Evolutionary conservation across 2,329 filamentous ascomycete genomes (phyloP).

Genomic region (Cryphonectria parasitica): DNA sequence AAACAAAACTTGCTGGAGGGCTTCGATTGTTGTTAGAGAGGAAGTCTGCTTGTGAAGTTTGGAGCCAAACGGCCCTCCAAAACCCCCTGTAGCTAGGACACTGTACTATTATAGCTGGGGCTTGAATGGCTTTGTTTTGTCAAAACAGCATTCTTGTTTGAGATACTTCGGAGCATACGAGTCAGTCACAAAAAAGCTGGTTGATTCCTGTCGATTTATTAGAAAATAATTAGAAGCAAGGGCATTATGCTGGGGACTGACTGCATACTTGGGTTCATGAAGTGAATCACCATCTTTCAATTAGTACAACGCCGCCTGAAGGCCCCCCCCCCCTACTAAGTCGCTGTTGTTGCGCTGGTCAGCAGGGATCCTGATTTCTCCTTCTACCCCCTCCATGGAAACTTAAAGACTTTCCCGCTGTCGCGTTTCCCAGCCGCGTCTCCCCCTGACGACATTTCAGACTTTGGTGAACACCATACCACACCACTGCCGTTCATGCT

Average conservation of each 20-base stretch:
- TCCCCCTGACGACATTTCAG: neutral
- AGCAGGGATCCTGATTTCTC: neutral
- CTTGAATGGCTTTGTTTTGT: too few species aligned
- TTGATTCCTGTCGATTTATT: neutral
- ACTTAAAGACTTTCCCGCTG: neutral
- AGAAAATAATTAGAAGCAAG: neutral
- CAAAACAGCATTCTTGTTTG: neutral
- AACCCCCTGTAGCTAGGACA: too few species aligned
- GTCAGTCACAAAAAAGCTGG: neutral
- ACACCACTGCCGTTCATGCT: neutral
- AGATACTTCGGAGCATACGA: neutral
- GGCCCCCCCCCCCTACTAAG: neutral
- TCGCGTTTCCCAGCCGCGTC: constrained; percentile 5
- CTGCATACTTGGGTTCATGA: neutral
- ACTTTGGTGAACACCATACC: neutral
- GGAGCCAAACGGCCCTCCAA: too few species aligned
- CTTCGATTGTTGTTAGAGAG: too few species aligned
- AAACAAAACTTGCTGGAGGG: too few species aligned
- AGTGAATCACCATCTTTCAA: neutral
- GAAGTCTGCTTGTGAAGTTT: too few species aligned
- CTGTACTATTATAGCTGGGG: too few species aligned
- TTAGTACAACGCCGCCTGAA: neutral
- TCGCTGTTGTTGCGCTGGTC: neutral
- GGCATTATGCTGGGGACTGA: neutral
- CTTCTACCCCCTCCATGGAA: constrained; percentile 12